Evolutionary conservation across 2,329 filamentous ascomycete species (phyloP).

Genomic region (Ilyonectria robusta): DNA sequence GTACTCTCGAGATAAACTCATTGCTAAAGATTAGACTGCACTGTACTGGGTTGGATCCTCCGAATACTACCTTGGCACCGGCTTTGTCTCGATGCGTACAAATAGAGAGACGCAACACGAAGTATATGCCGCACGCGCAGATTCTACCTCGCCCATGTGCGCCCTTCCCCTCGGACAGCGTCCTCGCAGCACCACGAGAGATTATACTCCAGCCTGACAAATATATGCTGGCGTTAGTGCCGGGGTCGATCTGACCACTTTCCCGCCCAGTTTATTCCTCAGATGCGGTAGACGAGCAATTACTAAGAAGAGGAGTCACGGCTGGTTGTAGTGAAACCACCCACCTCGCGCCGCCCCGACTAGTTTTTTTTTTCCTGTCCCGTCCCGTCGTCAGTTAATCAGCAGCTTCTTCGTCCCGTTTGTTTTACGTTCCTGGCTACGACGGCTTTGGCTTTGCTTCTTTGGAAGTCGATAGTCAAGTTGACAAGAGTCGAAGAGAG

Average conservation of each 20-base stretch:
- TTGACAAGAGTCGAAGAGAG: background rate
- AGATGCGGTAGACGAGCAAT: background rate
- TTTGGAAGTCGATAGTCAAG: background rate
- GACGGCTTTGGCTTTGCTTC: background rate
- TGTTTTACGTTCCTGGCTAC: background rate
- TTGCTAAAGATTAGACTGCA: background rate
- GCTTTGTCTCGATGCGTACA: background rate
- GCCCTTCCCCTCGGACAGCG: background rate
- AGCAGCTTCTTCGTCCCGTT: slow-evolving; percentile 19
- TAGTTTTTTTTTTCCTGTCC: slow-evolving; percentile 10
- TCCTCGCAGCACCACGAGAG: background rate
- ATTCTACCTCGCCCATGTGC: background rate
- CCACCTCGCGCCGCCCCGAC: slow-evolving; percentile 3
- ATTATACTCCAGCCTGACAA: background rate
- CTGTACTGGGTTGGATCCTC: background rate
- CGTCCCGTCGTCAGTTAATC: slow-evolving; percentile 28
- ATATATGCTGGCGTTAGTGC: background rate
- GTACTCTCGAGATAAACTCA: background rate
- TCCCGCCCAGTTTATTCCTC: background rate
- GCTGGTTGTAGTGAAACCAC: slow-evolving; percentile 7
- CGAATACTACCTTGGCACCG: background rate
- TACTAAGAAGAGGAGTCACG: slow-evolving; percentile 1
- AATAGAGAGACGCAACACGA: background rate
- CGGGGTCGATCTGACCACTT: slow-evolving; percentile 6
- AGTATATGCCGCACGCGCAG: slow-evolving; percentile 2